A percentile compares a stretch with the other conserved stretches of the same genome.
These are phyloP conservation scores for Hyphopichia fennica DNA, from an alignment of 1,139 yeast genomes.

Conservation along the genomic window DNA sequence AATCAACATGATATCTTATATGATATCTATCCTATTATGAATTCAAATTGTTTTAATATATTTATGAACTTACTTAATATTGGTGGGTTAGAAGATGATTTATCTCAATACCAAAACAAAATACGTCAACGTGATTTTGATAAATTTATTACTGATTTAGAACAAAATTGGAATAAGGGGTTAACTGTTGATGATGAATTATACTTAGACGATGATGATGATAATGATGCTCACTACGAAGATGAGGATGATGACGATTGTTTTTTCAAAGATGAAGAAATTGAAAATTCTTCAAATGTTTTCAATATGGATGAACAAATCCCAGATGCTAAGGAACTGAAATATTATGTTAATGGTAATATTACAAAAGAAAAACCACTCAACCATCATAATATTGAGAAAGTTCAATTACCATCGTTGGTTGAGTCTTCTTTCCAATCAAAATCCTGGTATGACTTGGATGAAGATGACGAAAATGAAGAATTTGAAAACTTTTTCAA, in stretches of 20 bases:
- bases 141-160: slow-evolving; percentile 29
- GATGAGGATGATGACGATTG: slow-evolving; percentile 9
- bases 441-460: slow-evolving; percentile 38
- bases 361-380: neutral
- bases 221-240: slow-evolving; percentile 8
- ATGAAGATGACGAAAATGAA: slow-evolving; percentile 22
- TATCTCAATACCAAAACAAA: slow-evolving; percentile 21
- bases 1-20: slow-evolving; percentile 36
- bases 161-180: slow-evolving; percentile 29
- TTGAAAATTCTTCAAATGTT: slow-evolving; percentile 13
- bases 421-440: slow-evolving; percentile 30
- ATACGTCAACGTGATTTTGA: slow-evolving; percentile 29
- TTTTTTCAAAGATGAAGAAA: slow-evolving; percentile 33
- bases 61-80: slow-evolving; percentile 34
- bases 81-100: slow-evolving; percentile 36
- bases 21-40: slow-evolving; percentile 45
- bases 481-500: slow-evolving; percentile 10
- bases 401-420: slow-evolving; percentile 24
- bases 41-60: slow-evolving; percentile 32
- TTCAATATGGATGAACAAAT: slow-evolving; percentile 31
- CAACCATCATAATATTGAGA: neutral
- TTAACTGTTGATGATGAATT: slow-evolving; percentile 38
- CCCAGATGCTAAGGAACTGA: neutral
- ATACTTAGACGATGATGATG: slow-evolving; percentile 10
- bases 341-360: slow-evolving; percentile 1